A percentile compares a stretch with the other conserved stretches of the same genome.
phyloP scores from a whole-genome alignment of 2,329 filamentous ascomycete genomes.

The Penicillium rolfsii region DNA sequence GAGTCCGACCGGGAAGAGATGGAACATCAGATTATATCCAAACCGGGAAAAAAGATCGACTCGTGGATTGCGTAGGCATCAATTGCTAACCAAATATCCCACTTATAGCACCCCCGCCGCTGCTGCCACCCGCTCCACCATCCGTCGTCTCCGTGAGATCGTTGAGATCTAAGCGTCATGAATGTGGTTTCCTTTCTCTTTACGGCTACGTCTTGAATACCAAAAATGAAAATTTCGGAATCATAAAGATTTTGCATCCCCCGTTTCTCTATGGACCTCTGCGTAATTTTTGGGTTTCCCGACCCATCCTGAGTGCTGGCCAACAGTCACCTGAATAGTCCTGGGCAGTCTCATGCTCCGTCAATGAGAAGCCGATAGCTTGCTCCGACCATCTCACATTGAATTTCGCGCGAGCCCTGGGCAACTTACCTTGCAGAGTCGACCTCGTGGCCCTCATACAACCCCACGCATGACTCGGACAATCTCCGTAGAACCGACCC shows the following conservation, averaged over 20 bases:
- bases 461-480: not conserved
- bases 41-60: not conserved
- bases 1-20: slow-evolving; percentile 3
- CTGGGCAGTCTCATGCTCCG: not conserved
- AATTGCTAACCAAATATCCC: slow-evolving; percentile 9
- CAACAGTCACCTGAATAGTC: not conserved
- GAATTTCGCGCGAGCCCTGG: not conserved
- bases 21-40: not conserved
- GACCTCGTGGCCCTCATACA: not conserved
- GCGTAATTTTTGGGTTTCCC: not conserved
- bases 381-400: not conserved
- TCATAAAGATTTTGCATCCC: slow-evolving; percentile 31
- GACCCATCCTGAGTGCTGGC: not conserved
- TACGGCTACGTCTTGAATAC: slow-evolving; percentile 42
- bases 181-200: slow-evolving; percentile 40
- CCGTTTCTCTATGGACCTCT: slow-evolving; percentile 16
- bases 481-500: slow-evolving; percentile 25
- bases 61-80: not conserved
- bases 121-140: slow-evolving; percentile 91
- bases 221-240: slow-evolving; percentile 43
- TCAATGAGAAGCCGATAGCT: not conserved
- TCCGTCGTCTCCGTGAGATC: slow-evolving; percentile 96
- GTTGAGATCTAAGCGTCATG: slow-evolving; percentile 70
- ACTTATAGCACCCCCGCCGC: slow-evolving; percentile 78
- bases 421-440: not conserved